Conservation (phyloP, 2,329 filamentous ascomycete genomes). For the Pyrenochaeta sp. region DNA sequence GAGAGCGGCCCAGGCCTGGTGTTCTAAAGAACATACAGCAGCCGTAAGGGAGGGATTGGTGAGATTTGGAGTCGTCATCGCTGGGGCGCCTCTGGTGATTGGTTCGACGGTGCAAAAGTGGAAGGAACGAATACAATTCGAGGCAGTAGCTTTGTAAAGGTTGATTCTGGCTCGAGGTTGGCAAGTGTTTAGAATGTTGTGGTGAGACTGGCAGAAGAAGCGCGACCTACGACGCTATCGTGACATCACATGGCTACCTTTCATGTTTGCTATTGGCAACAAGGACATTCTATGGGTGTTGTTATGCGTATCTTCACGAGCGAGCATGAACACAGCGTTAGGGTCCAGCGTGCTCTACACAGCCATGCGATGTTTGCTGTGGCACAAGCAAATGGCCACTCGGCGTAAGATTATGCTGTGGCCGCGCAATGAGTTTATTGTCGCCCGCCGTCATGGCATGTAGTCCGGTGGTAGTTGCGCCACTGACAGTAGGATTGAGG, state of each 20-base stretch:
- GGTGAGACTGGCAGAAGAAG: constrained; percentile 2
- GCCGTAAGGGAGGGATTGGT: constrained; percentile 36
- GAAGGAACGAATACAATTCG: no score
- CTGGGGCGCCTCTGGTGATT: background rate
- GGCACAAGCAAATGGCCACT: background rate
- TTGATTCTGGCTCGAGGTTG: no score
- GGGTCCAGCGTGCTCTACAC: no score
- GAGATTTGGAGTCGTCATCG: constrained; percentile 20
- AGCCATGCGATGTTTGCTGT: background rate
- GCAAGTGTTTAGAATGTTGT: no score
- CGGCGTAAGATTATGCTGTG: background rate
- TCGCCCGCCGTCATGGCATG: background rate
- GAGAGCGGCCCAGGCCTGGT: constrained; percentile 48
- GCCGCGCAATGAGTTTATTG: constrained; percentile 1
- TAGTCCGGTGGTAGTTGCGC: constrained; percentile 15
- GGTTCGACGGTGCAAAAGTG: background rate
- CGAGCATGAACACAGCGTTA: no score
- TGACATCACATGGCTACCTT: constrained; percentile 12
- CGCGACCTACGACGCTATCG: constrained; percentile 17
- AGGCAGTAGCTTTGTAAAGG: no score
- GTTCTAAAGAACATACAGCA: constrained; percentile 39
- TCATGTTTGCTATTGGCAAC: background rate
- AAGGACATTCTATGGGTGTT: no score
- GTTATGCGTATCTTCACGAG: no score
- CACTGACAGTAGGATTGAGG: constrained; percentile 13